A percentile compares a stretch with the other conserved stretches of the same genome.
These are phyloP conservation scores for Spergularia bocconei DNA, from an alignment of 148 eudicot genomes.

Conservation along the genomic window DNA sequence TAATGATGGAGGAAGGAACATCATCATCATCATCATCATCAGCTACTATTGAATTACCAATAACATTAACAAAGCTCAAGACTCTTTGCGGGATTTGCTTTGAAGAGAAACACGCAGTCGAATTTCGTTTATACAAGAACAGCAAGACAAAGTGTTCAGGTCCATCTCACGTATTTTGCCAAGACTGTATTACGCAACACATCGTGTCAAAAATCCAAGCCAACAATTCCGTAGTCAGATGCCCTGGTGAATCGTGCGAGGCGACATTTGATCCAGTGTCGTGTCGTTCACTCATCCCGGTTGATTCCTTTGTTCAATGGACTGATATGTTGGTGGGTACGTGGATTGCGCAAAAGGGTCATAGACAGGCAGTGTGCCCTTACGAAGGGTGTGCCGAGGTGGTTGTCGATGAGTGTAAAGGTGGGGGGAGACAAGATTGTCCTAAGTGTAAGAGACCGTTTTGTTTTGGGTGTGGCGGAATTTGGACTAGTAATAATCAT, in stretches of 20 bases:
- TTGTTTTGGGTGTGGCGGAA: conserved; percentile 1
- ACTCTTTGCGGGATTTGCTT: too few species aligned
- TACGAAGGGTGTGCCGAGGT: neutral
- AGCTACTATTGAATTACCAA: too few species aligned
- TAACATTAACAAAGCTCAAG: too few species aligned
- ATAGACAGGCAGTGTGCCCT: conserved; percentile 9
- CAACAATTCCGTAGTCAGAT: neutral
- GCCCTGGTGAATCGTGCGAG: neutral
- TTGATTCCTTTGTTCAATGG: neutral
- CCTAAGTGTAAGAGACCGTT: conserved; percentile 9
- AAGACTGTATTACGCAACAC: conserved; percentile 2
- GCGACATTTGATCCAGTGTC: neutral
- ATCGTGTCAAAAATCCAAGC: conserved; percentile 2
- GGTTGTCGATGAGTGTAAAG: conserved; percentile 6
- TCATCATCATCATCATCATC: too few species aligned
- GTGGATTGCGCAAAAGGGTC: neutral
- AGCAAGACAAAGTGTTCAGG: too few species aligned
- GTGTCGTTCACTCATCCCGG: neutral
- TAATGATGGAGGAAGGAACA: too few species aligned
- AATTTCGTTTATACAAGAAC: too few species aligned
- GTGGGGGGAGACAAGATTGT: neutral
- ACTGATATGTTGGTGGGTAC: neutral
- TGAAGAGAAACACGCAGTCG: too few species aligned
- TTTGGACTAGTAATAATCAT: neutral
- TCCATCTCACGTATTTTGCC: neutral